Base-by-base conservation (phyloP, 164 flowering plant genomes). In the Macadamia tetraphylla region DNA sequence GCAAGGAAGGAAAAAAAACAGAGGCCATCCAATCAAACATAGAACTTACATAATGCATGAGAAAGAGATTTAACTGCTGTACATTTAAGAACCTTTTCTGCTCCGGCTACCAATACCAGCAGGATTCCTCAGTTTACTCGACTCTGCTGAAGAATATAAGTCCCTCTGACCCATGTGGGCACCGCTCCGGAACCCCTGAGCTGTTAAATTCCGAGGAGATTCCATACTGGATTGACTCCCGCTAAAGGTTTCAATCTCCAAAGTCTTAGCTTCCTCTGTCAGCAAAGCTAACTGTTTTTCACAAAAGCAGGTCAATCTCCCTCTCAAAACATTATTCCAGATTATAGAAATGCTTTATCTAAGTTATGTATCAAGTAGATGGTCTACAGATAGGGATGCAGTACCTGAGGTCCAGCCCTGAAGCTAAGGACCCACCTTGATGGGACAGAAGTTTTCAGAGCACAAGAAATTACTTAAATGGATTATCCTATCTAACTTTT, bases 251-350 rank as follows among this genome's bases (percentile, higher is more conserved):
- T 88, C 92, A 15, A 76, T 67, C 83, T 90, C 97, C 84, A 94
- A 74, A 48, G 55, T 60, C 70, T 80, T 87, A 65, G 92, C 87
- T 84, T 94, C 99, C 31, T 92, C 90, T n/a, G 63, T 64, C 63
- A 94, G 80, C 80, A 83, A 67, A 31, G 82, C 77, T 59, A 87
- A 74, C 99, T 92, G 85, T 66, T 76, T 69, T 63, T 64, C 56
- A 30, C 40, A 60, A 72, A 63, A 62, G 35, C 31, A 72, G 31
- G 40, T 55, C 18, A 44, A 55, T 29, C 14, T 15, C 57, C 57
- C 6, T 32, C 9, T 62, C 11, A 40, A 51, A 51, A n/a, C 48
- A 62, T 32, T 13, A 43, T 32, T 52, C 35, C 62, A 69, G 59
- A 44, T 56, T 48, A 9, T 51, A 68, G 40, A 4, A 46, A 46